Conservation (phyloP, 345 rosid species). For the Cardamine occulta region DNA sequence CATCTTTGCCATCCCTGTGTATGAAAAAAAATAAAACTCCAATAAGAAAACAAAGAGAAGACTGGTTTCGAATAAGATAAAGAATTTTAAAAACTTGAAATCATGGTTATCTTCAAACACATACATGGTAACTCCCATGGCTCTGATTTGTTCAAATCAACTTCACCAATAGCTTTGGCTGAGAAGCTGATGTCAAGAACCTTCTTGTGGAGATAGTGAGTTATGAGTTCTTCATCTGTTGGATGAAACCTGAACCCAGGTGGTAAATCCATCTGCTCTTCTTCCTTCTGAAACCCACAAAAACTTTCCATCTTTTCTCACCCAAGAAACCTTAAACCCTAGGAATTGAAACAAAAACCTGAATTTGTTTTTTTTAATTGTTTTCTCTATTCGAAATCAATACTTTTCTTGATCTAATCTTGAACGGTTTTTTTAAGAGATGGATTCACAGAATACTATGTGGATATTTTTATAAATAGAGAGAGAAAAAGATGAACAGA, state of each 20-base stretch:
- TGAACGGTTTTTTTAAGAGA: constrained; percentile 2
- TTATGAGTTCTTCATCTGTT: constrained; percentile 95
- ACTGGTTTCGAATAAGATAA: background rate
- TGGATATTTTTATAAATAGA: constrained; percentile 16
- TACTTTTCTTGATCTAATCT: constrained; percentile 33
- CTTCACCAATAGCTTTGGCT: constrained; percentile 86
- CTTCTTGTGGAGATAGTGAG: constrained; percentile 74
- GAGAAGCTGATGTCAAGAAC: constrained; percentile 66
- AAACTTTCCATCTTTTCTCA: constrained; percentile 35
- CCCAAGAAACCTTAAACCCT: constrained; percentile 42
- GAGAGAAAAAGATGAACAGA: constrained; percentile 33
- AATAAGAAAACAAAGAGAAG: background rate
- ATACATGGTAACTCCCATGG: constrained; percentile 97
- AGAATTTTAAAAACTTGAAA: background rate
- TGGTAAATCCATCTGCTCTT: constrained; percentile 79
- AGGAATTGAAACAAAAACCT: background rate
- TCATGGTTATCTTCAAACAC: constrained; percentile 5
- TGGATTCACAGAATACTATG: constrained; percentile 18
- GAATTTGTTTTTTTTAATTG: background rate
- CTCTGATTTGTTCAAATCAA: constrained; percentile 92
- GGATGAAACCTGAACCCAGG: constrained; percentile 97
- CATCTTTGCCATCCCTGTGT: constrained; percentile 92
- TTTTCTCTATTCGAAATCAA: background rate
- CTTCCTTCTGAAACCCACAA: constrained; percentile 47
- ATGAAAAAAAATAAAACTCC: background rate